Conservation (phyloP, 495 filamentous ascomycete genomes). For the Podospora anserina region DNA sequence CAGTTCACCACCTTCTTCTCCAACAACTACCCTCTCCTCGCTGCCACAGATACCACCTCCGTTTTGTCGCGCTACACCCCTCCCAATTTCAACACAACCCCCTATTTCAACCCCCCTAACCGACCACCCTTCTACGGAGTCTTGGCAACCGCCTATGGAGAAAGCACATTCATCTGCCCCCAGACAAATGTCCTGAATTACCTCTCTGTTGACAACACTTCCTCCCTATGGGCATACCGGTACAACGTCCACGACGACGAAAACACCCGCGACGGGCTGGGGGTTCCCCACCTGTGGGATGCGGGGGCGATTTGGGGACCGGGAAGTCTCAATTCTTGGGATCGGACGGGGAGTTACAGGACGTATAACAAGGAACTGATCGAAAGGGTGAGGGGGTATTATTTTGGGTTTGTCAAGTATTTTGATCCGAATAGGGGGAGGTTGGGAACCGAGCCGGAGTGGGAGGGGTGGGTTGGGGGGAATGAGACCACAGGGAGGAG, state of each 20-base stretch:
- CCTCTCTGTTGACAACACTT: neutral
- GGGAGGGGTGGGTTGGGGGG: constrained; percentile 33
- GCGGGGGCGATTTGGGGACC: constrained; percentile 45
- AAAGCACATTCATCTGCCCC: constrained; percentile 64
- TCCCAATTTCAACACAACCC: constrained; percentile 46
- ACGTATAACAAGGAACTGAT: constrained; percentile 38
- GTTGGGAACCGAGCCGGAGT: constrained; percentile 26
- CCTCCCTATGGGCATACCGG: constrained; percentile 23
- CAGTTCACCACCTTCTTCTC: constrained; percentile 49
- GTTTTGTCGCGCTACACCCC: constrained; percentile 38
- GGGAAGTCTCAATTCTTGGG: constrained; percentile 25
- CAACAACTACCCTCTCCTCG: constrained; percentile 46
- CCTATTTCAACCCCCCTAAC: constrained; percentile 42
- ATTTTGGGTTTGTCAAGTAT: constrained; percentile 39
- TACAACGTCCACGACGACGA: constrained; percentile 29
- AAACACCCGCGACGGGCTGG: constrained; percentile 18
- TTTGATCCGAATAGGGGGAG: constrained; percentile 37
- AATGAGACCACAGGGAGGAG: constrained; percentile 9
- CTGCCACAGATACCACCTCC: constrained; percentile 43
- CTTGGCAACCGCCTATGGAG: constrained; percentile 54
- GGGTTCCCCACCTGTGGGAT: constrained; percentile 34
- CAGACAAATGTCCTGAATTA: constrained; percentile 36
- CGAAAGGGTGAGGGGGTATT: constrained; percentile 41
- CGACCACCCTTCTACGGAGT: constrained; percentile 40
- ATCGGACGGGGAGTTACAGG: constrained; percentile 31